Evolutionary conservation across 2,329 filamentous ascomycete species (phyloP), one percentile per base, ranked within the genome.

Genomic region (Grosmannia serpens): DNA sequence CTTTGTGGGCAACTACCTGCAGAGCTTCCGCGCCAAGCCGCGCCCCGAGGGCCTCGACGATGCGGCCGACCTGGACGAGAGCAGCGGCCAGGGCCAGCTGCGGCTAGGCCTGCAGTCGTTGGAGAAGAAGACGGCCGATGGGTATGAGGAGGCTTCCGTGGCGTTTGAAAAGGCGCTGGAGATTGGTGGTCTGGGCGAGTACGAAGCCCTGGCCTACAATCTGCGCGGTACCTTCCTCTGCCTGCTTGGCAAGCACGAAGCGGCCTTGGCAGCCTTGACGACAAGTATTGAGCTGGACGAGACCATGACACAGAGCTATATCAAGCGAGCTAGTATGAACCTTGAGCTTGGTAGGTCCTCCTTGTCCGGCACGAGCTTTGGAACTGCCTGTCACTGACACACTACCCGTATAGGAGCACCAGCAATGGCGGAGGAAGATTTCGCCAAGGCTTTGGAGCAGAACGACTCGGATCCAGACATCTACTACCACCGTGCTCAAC

Each of bases 261-360:
- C 86, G 62, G 94, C 94, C 4, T 79, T 96, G 64, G 76, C 80
- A 47, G 94, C 97, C 70, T 82, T 99, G 68, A 89, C 91, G 72
- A 94, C 89, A 83, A 95, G 90, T 72, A 87, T 97, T 60, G 89
- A 96, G 73, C 78, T 97, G 53, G 87, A 97, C 68, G 88, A 90
- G 17, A 78, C 83, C 10, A 79, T 97, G 75, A 95, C 91, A 9
- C 94, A 99, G 76, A 96, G 89, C 77, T 97, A 95, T 73, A 96
- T 99, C 77, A 99, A 99, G 81, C 88, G 94, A 61, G 94, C 94
- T 58, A 97, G 91, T 80, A 95, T 99, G 87, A 89, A 95, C 72
- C 80, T 99, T 46, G 94, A 99, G 75, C 85, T 94, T 61, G 91
- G 88, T 87, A 78, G 67, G 82, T 69, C 35, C 31, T n/a, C 33